Conservation (phyloP, 805 yeast species). For the Kodamaea laetipori region DNA sequence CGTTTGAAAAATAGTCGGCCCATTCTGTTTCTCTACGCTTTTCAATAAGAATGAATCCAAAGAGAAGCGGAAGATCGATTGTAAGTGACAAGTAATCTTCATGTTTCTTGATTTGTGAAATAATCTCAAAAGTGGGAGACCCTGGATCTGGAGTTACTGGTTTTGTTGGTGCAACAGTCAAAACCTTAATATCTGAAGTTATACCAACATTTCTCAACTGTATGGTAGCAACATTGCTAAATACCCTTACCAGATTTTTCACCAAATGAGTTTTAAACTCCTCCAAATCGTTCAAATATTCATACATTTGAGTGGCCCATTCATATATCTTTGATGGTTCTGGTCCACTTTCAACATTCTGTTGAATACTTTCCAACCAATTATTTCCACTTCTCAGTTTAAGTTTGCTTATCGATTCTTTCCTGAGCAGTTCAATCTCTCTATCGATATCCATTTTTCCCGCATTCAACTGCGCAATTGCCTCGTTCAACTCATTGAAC, state of each 20-base stretch:
- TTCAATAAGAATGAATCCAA: slow-evolving; percentile 70
- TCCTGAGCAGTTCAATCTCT: slow-evolving; percentile 43
- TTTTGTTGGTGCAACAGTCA: slow-evolving; percentile 22
- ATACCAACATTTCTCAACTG: slow-evolving; percentile 42
- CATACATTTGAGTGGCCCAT: slow-evolving; percentile 25
- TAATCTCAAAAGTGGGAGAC: slow-evolving; percentile 21
- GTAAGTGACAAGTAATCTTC: slow-evolving; percentile 47
- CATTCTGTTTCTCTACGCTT: slow-evolving; percentile 60
- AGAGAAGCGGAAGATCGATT: slow-evolving; percentile 67
- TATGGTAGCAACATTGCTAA: slow-evolving; percentile 34
- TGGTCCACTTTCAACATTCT: background rate
- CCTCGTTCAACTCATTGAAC: slow-evolving; percentile 34
- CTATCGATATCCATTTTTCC: slow-evolving; percentile 40
- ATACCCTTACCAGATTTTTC: slow-evolving; percentile 26
- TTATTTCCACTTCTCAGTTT: slow-evolving; percentile 19
- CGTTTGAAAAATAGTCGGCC: slow-evolving; percentile 46
- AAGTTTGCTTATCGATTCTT: slow-evolving; percentile 35
- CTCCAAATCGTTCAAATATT: slow-evolving; percentile 33
- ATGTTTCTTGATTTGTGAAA: slow-evolving; percentile 29
- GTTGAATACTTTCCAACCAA: slow-evolving; percentile 7
- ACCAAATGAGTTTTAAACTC: slow-evolving; percentile 32
- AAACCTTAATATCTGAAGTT: slow-evolving; percentile 28
- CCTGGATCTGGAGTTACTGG: slow-evolving; percentile 5
- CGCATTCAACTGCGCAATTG: slow-evolving; percentile 39
- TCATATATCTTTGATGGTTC: background rate